phyloP scores from a whole-genome alignment of 306 rosid genomes.

The Purshia tridentata region DNA sequence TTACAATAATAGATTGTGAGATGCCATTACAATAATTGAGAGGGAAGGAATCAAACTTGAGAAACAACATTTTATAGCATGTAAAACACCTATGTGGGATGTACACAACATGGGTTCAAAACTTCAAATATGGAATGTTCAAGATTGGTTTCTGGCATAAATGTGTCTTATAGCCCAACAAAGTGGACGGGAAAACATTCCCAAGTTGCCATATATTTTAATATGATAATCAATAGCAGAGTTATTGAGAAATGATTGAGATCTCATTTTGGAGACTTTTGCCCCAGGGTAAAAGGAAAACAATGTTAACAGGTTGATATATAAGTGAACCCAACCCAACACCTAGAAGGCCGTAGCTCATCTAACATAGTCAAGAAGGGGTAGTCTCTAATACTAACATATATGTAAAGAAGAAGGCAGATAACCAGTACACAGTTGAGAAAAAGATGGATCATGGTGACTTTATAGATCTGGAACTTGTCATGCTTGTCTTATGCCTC shows the following conservation, averaged over 20 bases:
- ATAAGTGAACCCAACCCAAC: neutral
- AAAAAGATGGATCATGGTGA: neutral
- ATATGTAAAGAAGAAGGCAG: neutral
- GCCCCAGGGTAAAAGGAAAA: neutral
- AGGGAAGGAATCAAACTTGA: conserved; percentile 12
- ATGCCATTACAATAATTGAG: neutral
- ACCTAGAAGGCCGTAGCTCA: neutral
- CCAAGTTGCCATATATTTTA: neutral
- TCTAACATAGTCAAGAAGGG: neutral
- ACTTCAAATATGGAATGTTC: neutral
- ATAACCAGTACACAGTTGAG: neutral
- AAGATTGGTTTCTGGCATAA: neutral
- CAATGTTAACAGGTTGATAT: neutral
- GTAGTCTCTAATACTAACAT: neutral
- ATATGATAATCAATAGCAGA: neutral
- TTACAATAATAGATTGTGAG: neutral
- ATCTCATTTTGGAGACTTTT: neutral
- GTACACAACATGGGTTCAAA: neutral
- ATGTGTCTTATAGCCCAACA: neutral
- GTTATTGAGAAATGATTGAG: neutral
- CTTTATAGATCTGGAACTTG: neutral
- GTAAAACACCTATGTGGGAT: neutral
- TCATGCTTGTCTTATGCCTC: neutral
- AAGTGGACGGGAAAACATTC: neutral
- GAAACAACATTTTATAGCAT: neutral